phyloP scores from a whole-genome alignment of 495 filamentous ascomycete species.

The Penicillium maclennaniae region DNA sequence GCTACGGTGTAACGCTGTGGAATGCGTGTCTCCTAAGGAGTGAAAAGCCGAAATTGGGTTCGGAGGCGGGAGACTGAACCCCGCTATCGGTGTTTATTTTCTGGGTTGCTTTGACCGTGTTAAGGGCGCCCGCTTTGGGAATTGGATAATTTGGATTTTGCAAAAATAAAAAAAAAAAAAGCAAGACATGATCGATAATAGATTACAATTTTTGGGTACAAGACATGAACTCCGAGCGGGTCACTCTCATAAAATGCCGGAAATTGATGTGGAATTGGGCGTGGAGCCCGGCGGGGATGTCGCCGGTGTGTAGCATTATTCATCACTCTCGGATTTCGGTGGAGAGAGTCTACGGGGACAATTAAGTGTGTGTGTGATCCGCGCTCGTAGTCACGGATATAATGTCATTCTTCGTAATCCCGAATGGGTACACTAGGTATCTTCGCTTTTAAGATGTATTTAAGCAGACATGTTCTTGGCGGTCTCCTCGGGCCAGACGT shows the following conservation, averaged over 20 bases:
- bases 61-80: background rate
- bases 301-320: constrained; percentile 4
- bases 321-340: no score
- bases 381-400: background rate
- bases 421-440: background rate
- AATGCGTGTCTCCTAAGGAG: background rate
- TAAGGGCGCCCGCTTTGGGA: no score
- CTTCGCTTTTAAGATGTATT: constrained; percentile 3
- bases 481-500: constrained; percentile 47
- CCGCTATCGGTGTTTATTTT: background rate
- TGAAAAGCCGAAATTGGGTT: background rate
- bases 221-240: background rate
- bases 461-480: constrained; percentile 38
- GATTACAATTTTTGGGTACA: background rate
- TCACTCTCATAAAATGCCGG: constrained; percentile 1
- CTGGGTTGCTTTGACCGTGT: background rate
- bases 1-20: background rate
- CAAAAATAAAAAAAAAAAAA: background rate
- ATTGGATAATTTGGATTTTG: background rate
- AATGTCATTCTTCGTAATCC: constrained; percentile 11
- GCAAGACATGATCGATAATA: background rate
- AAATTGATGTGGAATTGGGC: background rate
- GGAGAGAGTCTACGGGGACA: background rate
- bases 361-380: background rate
- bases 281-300: constrained; percentile 9